These are phyloP conservation scores for Xylaria telfairii DNA, from an alignment of 495 filamentous ascomycete species.

Conservation along the genomic window DNA sequence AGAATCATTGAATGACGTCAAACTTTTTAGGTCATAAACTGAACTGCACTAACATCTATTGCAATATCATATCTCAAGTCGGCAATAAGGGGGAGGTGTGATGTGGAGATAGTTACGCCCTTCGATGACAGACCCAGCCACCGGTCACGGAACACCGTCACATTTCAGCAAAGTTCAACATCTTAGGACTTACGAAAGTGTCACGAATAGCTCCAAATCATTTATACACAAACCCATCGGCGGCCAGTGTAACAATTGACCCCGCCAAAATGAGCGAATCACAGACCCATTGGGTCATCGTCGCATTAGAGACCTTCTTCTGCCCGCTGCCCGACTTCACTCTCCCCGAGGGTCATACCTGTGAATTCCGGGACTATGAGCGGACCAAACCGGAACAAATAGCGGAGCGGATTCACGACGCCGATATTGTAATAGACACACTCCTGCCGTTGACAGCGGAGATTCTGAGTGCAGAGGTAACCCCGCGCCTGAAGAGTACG, in stretches of 20 bases:
- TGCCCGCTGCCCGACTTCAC: slow-evolving; percentile 50
- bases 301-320: slow-evolving; percentile 54
- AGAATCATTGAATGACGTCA: no score
- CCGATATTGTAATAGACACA: slow-evolving; percentile 56
- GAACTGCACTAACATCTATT: no score
- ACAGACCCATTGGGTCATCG: slow-evolving; percentile 47
- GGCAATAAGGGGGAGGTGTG: no score
- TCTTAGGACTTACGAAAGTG: background rate
- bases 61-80: background rate
- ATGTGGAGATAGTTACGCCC: slow-evolving; percentile 6
- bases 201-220: background rate
- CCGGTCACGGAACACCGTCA: background rate
- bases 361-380: slow-evolving; percentile 40
- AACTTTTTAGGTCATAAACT: no score
- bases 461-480: slow-evolving; percentile 42
- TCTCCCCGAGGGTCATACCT: slow-evolving; percentile 47
- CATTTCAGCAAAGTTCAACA: slow-evolving; percentile 1
- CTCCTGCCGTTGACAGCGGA: slow-evolving; percentile 46
- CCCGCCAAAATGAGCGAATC: slow-evolving; percentile 13
- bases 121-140: slow-evolving; percentile 5
- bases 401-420: slow-evolving; percentile 47
- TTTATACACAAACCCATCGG: no score
- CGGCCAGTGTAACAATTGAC: background rate
- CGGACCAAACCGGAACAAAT: slow-evolving; percentile 43
- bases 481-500: slow-evolving; percentile 44